Percentiles rank a stretch among this genome's conserved stretches.
Conservation (phyloP, 495 filamentous ascomycete species). For the Neurospora tetraspora region DNA sequence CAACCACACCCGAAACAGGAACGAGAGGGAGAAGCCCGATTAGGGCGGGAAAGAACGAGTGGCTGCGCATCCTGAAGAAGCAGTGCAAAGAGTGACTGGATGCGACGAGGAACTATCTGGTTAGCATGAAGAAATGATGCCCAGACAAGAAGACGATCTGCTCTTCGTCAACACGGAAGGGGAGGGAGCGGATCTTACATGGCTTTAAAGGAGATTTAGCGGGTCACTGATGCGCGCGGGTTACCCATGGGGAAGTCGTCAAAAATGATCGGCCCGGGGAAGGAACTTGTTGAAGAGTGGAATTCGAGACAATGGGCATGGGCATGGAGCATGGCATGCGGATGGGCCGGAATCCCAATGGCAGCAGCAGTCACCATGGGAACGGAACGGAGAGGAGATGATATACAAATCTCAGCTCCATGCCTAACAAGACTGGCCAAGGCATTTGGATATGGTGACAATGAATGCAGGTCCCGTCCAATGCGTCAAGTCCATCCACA, state of each 20-base stretch:
- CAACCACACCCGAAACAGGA: constrained; percentile 1
- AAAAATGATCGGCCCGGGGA: neutral
- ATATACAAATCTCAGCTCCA: neutral
- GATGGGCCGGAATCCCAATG: neutral
- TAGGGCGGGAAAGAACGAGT: constrained; percentile 3
- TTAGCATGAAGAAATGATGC: constrained; percentile 1
- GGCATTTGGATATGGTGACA: neutral
- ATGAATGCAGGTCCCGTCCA: neutral
- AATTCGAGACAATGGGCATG: neutral
- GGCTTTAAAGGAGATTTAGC: neutral
- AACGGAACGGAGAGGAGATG: neutral
- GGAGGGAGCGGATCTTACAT: neutral
- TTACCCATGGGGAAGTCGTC: neutral
- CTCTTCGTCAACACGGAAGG: neutral
- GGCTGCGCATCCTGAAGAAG: constrained; percentile 7
- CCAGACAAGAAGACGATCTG: neutral
- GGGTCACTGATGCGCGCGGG: neutral
- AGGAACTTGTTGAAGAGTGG: neutral
- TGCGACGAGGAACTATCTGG: neutral
- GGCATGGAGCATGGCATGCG: neutral
- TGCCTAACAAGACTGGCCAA: neutral
- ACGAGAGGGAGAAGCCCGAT: constrained; percentile 3
- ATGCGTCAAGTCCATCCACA: neutral
- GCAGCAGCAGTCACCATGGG: neutral
- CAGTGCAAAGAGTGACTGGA: constrained; percentile 4